Evolutionary conservation across 2,329 filamentous ascomycete species (phyloP), one percentile per base, ranked within the genome.

Genomic region (Colletotrichum melonis): DNA sequence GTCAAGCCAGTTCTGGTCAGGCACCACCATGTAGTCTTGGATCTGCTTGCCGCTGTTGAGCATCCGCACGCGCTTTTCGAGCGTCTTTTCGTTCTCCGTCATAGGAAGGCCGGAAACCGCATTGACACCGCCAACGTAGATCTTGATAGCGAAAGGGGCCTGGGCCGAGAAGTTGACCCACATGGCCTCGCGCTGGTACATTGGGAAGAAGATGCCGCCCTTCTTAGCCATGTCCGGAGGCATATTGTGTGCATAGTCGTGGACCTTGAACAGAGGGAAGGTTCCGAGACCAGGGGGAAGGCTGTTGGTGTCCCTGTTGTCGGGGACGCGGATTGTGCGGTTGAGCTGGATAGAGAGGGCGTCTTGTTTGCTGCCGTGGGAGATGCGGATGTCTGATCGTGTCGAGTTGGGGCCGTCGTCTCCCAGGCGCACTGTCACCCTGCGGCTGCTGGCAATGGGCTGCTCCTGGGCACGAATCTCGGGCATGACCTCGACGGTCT

Each of bases 131-230:
- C 84, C 84, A 2, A 81, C 80, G 63, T 83, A 83, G 30, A 85
- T 76, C 71, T 84, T 84, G 75, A 86, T 76, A 55, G 81, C 79
- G 73, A 85, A 86, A 0, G 77, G 77, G 0, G 32, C 22, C 0
- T 6, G 6, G 2, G 78, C 75, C 0, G 8, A 19, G 69, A 85
- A 83, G 12, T 72, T 57, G 58, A 86, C 81, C 82, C 82, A 84
- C 81, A 84, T 82, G 0, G 83, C 84, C 64, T 86, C 83, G 9
- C 75, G 79, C 73, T 82, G 78, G 75, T 87, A 82, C 80, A 88
- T 87, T 0, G 86, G 83, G 5, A 88, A 78, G 75, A 88, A 85
- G 0, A 86, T 60, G 1, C 86, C 86, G 3, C 84, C 84, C 72
- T 86, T 86, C 1, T 72, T 75, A 0, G 73, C 76, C 76, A 87